Base-by-base conservation (phyloP, 345 rosid species). In the Arabidopsis suecica region DNA sequence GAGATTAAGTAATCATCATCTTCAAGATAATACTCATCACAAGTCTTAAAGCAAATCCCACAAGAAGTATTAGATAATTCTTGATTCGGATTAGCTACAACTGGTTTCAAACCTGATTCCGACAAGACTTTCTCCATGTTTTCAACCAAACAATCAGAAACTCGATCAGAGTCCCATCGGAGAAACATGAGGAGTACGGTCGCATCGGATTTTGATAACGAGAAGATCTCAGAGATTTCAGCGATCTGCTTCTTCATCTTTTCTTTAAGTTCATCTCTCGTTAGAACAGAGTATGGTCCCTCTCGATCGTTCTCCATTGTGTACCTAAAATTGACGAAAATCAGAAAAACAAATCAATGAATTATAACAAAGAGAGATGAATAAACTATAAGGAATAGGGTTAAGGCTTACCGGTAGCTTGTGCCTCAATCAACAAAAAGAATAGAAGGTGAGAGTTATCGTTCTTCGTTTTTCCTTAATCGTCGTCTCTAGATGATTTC, bases 131-230 rank as follows among this genome's bases (percentile, higher is more conserved):
- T 71, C 8, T 71, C 59, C 32, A 45, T 30, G 56, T 58, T 45
- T 1, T 70, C 74, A 33, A 20, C 8, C 44, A 70, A 44, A 45
- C 34, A 45, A n/a, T 71, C 67, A 8, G 75, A 71, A 71, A 60
- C 68, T 25, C 13, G 7, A 71, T 36, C 16, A 7, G 34, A 48
- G 60, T 36, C 54, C 67, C 66, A 59, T 60, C 49, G 49, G 56
- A 33, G 38, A 34, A 3, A 2, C 48, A 71, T 59, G 16, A 71
- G 67, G 4, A 71, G 55, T 5, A 60, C 59, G 25, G 48, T 71
- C 18, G 60, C 59, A 36, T 60, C 38, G 0, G 60, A 60, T 4
- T 25, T 60, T 4, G 75, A 71, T 14, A 71, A 5, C 47, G 4
- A 23, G 48, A 71, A 71, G 47, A 71, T 36, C 1, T 60, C 34